These are phyloP conservation scores for Xanthoconium stramineum DNA, from an alignment of 768 basidiomycete genomes.

Conservation along the genomic window DNA sequence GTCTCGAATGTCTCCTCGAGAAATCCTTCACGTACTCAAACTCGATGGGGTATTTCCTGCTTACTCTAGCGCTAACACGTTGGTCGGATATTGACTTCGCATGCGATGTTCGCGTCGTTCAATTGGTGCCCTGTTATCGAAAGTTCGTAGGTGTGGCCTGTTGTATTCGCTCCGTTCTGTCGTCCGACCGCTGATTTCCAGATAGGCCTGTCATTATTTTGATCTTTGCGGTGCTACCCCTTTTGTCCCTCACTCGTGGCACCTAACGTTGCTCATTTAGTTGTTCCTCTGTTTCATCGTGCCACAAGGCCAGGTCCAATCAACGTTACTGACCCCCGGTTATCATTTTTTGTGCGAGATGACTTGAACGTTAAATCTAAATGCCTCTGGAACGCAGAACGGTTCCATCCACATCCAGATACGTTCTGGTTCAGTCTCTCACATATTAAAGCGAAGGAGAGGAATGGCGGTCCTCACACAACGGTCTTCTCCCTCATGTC, in stretches of 20 bases:
- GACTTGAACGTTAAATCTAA: neutral
- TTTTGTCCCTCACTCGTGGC: neutral
- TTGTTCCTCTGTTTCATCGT: neutral
- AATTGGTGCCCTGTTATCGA: neutral
- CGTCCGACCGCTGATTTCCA: neutral
- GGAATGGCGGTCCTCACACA: neutral
- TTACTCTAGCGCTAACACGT: too few species aligned
- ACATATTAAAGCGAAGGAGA: neutral
- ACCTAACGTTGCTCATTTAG: neutral
- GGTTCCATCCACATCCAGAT: neutral
- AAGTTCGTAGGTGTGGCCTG: too few species aligned
- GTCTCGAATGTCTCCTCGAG: slow-evolving; percentile 66
- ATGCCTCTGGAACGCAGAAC: neutral
- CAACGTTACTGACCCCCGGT: neutral
- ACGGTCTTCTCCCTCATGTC: slow-evolving; percentile 17
- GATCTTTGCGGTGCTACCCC: neutral
- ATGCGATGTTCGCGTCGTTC: too few species aligned
- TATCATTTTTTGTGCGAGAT: neutral
- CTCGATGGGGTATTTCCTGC: too few species aligned
- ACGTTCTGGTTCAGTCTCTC: neutral
- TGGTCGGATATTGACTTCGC: too few species aligned
- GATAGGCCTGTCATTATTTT: too few species aligned
- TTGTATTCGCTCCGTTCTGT: too few species aligned
- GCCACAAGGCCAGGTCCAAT: neutral
- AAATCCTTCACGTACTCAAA: slow-evolving; percentile 74